phyloP scores from a whole-genome alignment of 352 stramenopile species.

The Globisporangium nunn region DNA sequence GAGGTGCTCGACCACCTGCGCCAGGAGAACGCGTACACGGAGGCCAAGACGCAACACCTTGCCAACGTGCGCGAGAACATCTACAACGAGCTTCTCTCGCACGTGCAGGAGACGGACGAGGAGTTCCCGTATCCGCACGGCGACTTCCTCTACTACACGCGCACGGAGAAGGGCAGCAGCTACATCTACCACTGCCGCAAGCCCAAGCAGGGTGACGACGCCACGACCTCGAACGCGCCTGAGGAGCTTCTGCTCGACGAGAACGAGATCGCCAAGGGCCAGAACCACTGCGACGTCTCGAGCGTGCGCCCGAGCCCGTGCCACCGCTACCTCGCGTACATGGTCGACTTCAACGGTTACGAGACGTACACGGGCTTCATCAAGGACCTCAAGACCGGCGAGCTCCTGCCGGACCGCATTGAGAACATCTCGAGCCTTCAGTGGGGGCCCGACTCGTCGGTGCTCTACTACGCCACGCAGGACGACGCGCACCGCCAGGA shows the following conservation, averaged over 20 bases:
- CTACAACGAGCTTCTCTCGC: constrained; percentile 91
- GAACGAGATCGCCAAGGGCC: constrained; percentile 86
- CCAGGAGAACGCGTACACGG: constrained; percentile 92
- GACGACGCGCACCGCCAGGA: constrained; percentile 90
- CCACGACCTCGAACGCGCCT: constrained; percentile 34
- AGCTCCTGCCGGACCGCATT: constrained; percentile 67
- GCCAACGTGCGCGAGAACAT: constrained; percentile 71
- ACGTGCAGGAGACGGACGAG: constrained; percentile 87
- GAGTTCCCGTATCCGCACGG: constrained; percentile 81
- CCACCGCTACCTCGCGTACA: constrained; percentile 91
- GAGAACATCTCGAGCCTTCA: constrained; percentile 83
- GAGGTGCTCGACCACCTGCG: constrained; percentile 90
- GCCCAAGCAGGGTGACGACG: constrained; percentile 27
- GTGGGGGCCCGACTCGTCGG: constrained; percentile 87
- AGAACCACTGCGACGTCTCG: constrained; percentile 81
- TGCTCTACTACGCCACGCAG: constrained; percentile 93
- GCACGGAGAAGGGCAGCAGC: constrained; percentile 82
- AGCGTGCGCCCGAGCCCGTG: constrained; percentile 79
- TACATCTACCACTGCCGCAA: constrained; percentile 80
- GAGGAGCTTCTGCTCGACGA: constrained; percentile 94
- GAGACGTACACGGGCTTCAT: constrained; percentile 92
- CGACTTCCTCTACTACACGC: constrained; percentile 83
- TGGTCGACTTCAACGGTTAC: constrained; percentile 91
- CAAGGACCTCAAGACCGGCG: constrained; percentile 71
- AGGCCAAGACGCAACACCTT: constrained; percentile 84